Evolutionary conservation across 768 basidiomycete species (phyloP).

Genomic region (Boletus patriciae): DNA sequence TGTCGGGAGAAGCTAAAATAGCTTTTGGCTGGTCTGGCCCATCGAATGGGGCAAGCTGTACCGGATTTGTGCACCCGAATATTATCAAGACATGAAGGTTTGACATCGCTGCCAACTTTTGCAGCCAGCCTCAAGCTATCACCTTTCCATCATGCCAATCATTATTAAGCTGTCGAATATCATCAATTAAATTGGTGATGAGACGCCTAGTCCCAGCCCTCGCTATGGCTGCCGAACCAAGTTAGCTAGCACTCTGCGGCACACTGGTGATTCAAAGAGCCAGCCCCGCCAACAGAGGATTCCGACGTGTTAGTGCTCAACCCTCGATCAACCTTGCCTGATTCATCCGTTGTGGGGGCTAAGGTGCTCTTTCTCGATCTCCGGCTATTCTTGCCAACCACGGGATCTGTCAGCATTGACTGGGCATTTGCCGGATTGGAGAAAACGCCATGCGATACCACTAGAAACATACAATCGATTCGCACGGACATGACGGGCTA

Average conservation of each 20-base stretch:
- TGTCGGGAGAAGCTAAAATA: too few relatives aligned
- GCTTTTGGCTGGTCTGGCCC: too few relatives aligned
- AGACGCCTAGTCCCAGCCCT: too few relatives aligned
- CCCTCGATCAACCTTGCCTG: conserved; percentile 13
- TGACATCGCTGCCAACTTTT: too few relatives aligned
- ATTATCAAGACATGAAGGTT: too few relatives aligned
- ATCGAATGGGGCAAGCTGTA: too few relatives aligned
- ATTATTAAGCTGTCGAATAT: too few relatives aligned
- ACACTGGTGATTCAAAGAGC: conserved; percentile 10
- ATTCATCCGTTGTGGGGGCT: background rate
- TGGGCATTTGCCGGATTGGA: conserved; percentile 17
- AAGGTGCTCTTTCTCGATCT: conserved; percentile 21
- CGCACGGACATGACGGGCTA: conserved; percentile 8
- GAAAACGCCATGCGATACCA: conserved; percentile 10
- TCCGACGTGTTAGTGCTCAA: conserved; percentile 23
- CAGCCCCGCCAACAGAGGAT: conserved; percentile 14
- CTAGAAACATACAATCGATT: conserved; percentile 20
- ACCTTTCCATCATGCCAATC: too few relatives aligned
- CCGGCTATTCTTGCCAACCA: conserved; percentile 8
- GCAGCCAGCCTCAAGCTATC: too few relatives aligned
- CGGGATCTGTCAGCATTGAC: background rate
- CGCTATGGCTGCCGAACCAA: background rate
- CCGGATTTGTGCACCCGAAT: too few relatives aligned
- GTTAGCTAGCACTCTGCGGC: conserved; percentile 9
- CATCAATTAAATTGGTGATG: too few relatives aligned